Percentiles rank a stretch among this genome's conserved stretches.
Evolutionary conservation across 768 basidiomycete species (phyloP).

Genomic region (Dacryopinax spathularia): DNA sequence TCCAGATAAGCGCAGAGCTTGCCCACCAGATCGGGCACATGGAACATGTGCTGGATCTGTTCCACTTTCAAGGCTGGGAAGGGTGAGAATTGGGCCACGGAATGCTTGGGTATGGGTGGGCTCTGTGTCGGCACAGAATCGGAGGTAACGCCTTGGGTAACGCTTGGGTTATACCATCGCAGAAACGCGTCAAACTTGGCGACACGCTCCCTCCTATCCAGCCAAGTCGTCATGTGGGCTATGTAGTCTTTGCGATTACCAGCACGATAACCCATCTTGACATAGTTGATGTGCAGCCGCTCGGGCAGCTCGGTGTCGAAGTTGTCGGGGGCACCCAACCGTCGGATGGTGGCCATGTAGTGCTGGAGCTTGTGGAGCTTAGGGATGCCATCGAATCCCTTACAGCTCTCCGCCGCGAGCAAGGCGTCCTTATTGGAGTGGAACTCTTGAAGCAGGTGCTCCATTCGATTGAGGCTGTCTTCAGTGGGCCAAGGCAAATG

Average conservation of each 20-base stretch:
- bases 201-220: constrained; percentile 26
- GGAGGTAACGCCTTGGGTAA: background rate
- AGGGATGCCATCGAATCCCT: constrained; percentile 28
- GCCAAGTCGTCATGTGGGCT: constrained; percentile 31
- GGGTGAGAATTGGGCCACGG: background rate
- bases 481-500: constrained; percentile 20
- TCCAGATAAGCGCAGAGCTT: background rate
- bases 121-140: background rate
- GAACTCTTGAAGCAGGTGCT: constrained; percentile 19
- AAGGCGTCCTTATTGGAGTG: constrained; percentile 24
- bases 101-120: background rate
- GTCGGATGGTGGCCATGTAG: constrained; percentile 18
- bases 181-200: constrained; percentile 20
- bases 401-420: constrained; percentile 10
- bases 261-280: constrained; percentile 26
- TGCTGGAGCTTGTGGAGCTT: constrained; percentile 25
- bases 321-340: constrained; percentile 24
- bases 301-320: constrained; percentile 27
- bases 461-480: constrained; percentile 18
- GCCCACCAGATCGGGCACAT: background rate
- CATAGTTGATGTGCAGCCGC: constrained; percentile 32
- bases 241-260: constrained; percentile 25
- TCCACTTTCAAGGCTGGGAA: constrained; percentile 11
- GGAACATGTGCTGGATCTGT: constrained; percentile 13
- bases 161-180: constrained; percentile 12